Base-by-base conservation (phyloP, 116 monocot genomes). In the Trichopus zeylanicus region DNA sequence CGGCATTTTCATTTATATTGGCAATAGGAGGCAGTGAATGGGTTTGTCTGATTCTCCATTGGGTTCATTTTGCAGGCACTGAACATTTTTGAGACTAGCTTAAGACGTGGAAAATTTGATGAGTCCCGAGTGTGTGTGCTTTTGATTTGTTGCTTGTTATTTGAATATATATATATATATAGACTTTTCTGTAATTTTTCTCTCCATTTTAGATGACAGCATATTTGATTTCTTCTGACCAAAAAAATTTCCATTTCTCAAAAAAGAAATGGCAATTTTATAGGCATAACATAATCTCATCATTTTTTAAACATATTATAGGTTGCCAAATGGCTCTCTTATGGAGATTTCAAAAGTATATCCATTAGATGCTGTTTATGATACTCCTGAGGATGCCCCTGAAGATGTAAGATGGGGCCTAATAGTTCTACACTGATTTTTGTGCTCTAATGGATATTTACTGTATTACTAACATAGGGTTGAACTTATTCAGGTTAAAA, bases 81-180 rank as follows among this genome's bases (percentile, higher is more conserved):
- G 23, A 98, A 87, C 65, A 97, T 97, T 67, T 97, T 97, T 69
- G 97, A 91, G 77, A 91, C 81, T 23, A 97, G 87, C 63, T 79
- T 97, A 64, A 80, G 77, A 27, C 87, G 97, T 56, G 97, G 97
- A 16, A 97, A 97, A 56, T 90, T 95, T 71, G 97, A 97, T n/a
- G 79, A 77, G 53, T 97, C 97, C 31, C 78, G 84, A 3, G 13
- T 62, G 95, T 97, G 56, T 38, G 77, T 29, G 33, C 46, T 32
- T 58, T 31, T 16, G 31, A 63, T n/a, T n/a, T n/a, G n/a, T n/a
- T n/a, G n/a, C n/a, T n/a, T n/a, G n/a, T n/a, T n/a, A n/a, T n/a
- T n/a, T n/a, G n/a, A n/a, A n/a, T n/a, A n/a, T n/a, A n/a, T n/a
- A n/a, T n/a, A n/a, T n/a, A n/a, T n/a, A n/a, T 13, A 42, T 22